These are phyloP conservation scores for Tricholoma sp. DNA, from an alignment of 768 basidiomycete species.

Conservation along the genomic window DNA sequence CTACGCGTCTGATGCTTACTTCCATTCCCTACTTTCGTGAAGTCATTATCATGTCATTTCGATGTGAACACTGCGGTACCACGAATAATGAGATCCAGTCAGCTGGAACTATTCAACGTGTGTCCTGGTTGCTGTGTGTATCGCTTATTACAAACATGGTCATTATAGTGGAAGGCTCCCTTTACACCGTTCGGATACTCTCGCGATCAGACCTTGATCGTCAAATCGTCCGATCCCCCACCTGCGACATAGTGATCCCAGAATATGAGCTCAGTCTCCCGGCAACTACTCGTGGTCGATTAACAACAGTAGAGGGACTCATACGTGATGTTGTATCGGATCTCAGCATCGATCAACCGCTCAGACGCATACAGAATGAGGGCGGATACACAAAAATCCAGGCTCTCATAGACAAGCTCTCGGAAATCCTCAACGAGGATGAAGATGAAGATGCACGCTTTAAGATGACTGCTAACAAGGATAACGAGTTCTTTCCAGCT, in stretches of 20 bases:
- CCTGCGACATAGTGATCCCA: conserved; percentile 77
- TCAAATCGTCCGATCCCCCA: conserved; percentile 86
- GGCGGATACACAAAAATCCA: conserved; percentile 71
- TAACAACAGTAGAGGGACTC: conserved; percentile 96
- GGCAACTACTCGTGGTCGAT: conserved; percentile 73
- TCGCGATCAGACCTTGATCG: conserved; percentile 78
- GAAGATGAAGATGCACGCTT: conserved; percentile 35
- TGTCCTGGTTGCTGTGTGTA: conserved; percentile 19
- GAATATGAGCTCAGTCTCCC: conserved; percentile 92
- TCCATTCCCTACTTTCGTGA: conserved; percentile 94
- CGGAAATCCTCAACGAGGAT: conserved; percentile 56
- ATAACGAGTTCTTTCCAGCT: conserved; percentile 52
- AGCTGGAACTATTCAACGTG: conserved; percentile 81
- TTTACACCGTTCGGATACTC: conserved; percentile 78
- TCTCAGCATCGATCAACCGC: conserved; percentile 74
- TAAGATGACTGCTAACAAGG: conserved; percentile 30
- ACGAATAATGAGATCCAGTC: conserved; percentile 93
- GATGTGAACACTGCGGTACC: conserved; percentile 88
- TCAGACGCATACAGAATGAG: conserved; percentile 76
- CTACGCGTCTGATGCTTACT: conserved; percentile 83
- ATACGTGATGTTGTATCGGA: conserved; percentile 79
- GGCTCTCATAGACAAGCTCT: conserved; percentile 60
- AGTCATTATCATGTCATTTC: conserved; percentile 94
- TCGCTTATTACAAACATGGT: not conserved
- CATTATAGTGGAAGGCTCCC: conserved; percentile 69